phyloP scores from a whole-genome alignment of 257 asterid genomes.

The Fraxinus americana region DNA sequence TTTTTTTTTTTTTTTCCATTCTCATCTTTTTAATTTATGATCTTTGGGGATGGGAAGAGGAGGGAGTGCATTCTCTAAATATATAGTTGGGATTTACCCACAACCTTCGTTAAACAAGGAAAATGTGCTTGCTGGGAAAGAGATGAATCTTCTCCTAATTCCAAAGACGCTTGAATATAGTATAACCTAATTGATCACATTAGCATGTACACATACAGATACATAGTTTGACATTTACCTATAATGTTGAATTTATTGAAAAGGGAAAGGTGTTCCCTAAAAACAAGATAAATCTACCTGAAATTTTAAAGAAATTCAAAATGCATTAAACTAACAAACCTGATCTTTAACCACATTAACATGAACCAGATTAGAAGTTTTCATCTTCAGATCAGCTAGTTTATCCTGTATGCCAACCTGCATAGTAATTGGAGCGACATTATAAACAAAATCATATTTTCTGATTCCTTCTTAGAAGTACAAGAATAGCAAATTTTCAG shows the following conservation, averaged over 20 bases:
- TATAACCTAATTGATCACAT: not conserved
- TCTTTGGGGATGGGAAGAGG: not conserved
- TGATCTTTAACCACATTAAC: conserved; percentile 58
- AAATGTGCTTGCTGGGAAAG: not conserved
- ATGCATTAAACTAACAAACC: conserved; percentile 49
- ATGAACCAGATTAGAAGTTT: conserved; percentile 60
- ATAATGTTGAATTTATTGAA: not conserved
- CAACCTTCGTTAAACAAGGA: not conserved
- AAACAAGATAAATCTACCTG: not conserved
- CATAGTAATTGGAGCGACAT: conserved; percentile 26
- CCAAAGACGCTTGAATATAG: not conserved
- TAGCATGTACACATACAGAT: not conserved
- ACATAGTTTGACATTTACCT: not conserved
- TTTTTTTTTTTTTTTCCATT: no score
- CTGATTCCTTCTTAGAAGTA: not conserved
- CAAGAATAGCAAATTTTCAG: conserved; percentile 2
- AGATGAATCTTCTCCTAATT: not conserved
- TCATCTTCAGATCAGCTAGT: conserved; percentile 58
- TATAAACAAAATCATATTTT: not conserved
- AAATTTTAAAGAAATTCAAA: not conserved
- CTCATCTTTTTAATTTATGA: not conserved
- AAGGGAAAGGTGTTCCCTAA: not conserved
- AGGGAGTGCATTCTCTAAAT: not conserved
- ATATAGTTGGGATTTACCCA: not conserved
- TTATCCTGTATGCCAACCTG: conserved; percentile 87